Conservation (phyloP, 2,329 filamentous ascomycete species). For the Venturia nashicola region DNA sequence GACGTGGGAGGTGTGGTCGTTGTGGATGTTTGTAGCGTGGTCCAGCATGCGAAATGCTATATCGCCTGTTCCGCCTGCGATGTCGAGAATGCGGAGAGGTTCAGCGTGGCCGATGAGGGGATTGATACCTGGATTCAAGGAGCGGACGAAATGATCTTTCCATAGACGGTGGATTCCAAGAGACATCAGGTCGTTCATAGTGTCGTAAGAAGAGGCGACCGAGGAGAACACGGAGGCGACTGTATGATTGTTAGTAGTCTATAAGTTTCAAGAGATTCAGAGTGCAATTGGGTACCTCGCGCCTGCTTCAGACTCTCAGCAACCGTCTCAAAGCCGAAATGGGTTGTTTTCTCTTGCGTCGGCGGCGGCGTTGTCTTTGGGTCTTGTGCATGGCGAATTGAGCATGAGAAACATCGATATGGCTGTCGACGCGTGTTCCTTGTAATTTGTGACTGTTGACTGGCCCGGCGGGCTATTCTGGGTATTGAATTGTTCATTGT, state of each 20-base stretch:
- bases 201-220: slow-evolving; percentile 87
- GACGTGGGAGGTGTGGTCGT: slow-evolving; percentile 68
- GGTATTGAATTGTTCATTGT: slow-evolving; percentile 8
- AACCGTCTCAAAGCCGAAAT: slow-evolving; percentile 84
- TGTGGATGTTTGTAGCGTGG: slow-evolving; percentile 69
- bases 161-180: slow-evolving; percentile 91
- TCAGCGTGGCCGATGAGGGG: slow-evolving; percentile 39
- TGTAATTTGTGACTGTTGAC: neutral
- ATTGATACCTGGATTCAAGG: slow-evolving; percentile 67
- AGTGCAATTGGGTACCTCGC: slow-evolving; percentile 34
- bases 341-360: slow-evolving; percentile 51
- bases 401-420: slow-evolving; percentile 37
- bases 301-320: slow-evolving; percentile 67
- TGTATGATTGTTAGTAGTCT: slow-evolving; percentile 19
- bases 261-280: neutral
- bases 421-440: neutral
- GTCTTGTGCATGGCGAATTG: slow-evolving; percentile 26
- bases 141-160: slow-evolving; percentile 94
- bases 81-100: slow-evolving; percentile 74
- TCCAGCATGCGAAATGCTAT: slow-evolving; percentile 95
- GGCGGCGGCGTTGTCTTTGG: slow-evolving; percentile 30
- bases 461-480: neutral
- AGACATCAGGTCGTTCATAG: slow-evolving; percentile 99
- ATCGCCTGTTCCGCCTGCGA: slow-evolving; percentile 93
- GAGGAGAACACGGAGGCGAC: slow-evolving; percentile 89